Percentiles rank a stretch among this genome's conserved stretches.
These are phyloP conservation scores for Stemphylium vesicarium DNA, from an alignment of 2,329 filamentous ascomycete genomes.

Conservation along the genomic window DNA sequence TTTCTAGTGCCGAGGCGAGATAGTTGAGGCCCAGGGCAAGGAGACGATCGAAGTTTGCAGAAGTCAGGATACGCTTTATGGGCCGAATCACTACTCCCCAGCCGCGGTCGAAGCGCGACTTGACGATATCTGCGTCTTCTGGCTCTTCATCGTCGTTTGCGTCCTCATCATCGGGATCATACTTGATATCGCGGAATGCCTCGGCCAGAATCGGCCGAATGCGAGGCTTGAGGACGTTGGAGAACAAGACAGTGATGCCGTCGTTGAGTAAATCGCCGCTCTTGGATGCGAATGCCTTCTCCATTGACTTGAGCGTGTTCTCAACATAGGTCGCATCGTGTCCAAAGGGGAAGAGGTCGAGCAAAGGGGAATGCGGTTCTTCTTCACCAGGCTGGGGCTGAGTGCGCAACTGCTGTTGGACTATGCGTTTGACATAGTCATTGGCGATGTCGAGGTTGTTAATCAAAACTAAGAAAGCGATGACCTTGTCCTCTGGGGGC, in stretches of 20 bases:
- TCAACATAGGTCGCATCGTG: conserved; percentile 75
- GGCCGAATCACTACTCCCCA: conserved; percentile 89
- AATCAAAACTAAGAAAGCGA: conserved; percentile 89
- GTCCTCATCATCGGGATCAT: conserved; percentile 63
- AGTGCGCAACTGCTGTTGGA: conserved; percentile 67
- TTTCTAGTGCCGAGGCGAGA: conserved; percentile 81
- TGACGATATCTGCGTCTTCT: conserved; percentile 67
- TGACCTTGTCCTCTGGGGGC: conserved; percentile 85
- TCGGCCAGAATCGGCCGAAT: conserved; percentile 85
- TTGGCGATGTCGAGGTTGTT: conserved; percentile 94
- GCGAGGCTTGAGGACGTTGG: conserved; percentile 83
- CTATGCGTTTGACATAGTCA: conserved; percentile 88
- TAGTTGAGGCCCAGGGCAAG: conserved; percentile 76
- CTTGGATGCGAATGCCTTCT: conserved; percentile 76
- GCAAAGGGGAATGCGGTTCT: conserved; percentile 48
- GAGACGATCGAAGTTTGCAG: conserved; percentile 76
- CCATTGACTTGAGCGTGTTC: conserved; percentile 71
- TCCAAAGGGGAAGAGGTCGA: conserved; percentile 78
- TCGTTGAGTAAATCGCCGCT: conserved; percentile 82
- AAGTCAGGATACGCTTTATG: conserved; percentile 81
- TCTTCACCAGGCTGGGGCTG: conserved; percentile 48
- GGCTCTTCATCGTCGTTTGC: conserved; percentile 56
- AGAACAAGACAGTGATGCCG: conserved; percentile 83
- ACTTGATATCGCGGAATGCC: conserved; percentile 90
- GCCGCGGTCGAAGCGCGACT: conserved; percentile 78